A percentile compares a stretch with the other conserved stretches of the same genome.
Conservation (phyloP, 2,329 filamentous ascomycete genomes). For the Talaromyces sp. region DNA sequence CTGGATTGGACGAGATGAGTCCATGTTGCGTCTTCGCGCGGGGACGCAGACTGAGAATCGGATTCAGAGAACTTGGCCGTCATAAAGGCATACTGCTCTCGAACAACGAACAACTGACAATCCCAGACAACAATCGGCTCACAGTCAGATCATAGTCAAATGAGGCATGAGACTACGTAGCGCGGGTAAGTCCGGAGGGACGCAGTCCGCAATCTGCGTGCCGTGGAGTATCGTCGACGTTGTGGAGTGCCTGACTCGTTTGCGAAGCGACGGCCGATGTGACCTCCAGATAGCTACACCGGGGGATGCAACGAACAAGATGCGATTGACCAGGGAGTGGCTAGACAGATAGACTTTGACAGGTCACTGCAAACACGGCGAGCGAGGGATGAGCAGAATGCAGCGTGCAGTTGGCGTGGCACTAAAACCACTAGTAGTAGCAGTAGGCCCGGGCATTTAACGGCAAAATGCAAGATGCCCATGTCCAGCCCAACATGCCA, state of each 20-base stretch:
- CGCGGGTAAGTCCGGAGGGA: not conserved
- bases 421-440: not conserved
- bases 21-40: not conserved
- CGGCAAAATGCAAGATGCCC: slow-evolving; percentile 2
- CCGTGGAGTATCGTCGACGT: not conserved
- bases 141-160: not conserved
- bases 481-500: not conserved
- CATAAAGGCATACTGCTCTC: slow-evolving; percentile 14
- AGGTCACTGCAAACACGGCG: not conserved
- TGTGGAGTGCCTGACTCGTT: not conserved
- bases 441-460: slow-evolving; percentile 12
- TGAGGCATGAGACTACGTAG: not conserved
- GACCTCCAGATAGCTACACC: not conserved
- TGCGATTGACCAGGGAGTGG: not conserved
- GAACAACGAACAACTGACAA: not conserved
- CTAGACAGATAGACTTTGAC: not conserved
- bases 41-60: slow-evolving; percentile 1
- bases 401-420: not conserved
- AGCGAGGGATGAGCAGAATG: not conserved
- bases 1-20: slow-evolving; percentile 3
- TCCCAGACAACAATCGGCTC: not conserved
- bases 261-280: not conserved
- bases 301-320: not conserved
- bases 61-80: slow-evolving; percentile 11
- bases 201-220: not conserved